phyloP scores from a whole-genome alignment of 768 basidiomycete genomes.

The Trametes punicea region DNA sequence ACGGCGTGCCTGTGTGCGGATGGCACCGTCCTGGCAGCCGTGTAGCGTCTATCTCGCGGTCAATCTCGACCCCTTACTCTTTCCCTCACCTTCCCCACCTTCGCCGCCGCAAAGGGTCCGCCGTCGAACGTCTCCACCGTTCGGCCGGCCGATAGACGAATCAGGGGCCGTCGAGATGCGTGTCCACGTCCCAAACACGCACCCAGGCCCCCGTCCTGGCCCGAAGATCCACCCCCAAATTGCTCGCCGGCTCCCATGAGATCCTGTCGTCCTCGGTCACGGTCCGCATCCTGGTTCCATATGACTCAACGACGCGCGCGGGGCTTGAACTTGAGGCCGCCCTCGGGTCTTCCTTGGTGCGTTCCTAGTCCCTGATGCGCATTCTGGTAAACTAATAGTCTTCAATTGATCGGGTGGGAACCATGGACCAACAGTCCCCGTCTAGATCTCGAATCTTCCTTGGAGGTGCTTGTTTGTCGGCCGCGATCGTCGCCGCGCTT shows the following conservation, averaged over 20 bases:
- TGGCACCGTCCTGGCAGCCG: conserved; percentile 12
- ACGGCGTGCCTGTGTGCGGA: conserved; percentile 14
- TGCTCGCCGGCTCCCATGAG: conserved; percentile 16
- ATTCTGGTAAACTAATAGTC: neutral
- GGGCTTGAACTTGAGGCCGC: neutral
- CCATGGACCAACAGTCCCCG: conserved; percentile 2
- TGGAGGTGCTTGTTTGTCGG: conserved; percentile 3
- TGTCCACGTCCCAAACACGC: neutral
- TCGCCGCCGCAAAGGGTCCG: conserved; percentile 16
- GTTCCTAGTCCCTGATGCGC: neutral
- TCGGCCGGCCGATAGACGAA: conserved; percentile 9
- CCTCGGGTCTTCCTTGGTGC: conserved; percentile 5
- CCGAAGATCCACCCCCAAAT: conserved; percentile 3
- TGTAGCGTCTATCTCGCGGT: conserved; percentile 17
- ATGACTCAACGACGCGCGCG: conserved; percentile 8
- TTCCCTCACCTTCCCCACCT: too few species aligned
- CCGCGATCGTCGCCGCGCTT: conserved; percentile 8
- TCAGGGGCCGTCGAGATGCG: conserved; percentile 1
- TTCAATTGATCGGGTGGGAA: conserved; percentile 1
- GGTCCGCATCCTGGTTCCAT: conserved; percentile 2
- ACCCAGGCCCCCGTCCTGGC: conserved; percentile 2
- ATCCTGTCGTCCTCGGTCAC: neutral
- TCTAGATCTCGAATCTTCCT: neutral
- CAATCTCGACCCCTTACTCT: conserved; percentile 10
- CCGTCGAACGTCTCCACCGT: neutral